A percentile compares a stretch with the other conserved stretches of the same genome.
Conservation (phyloP, 2,329 filamentous ascomycete species). For the Fusarium nodosum region DNA sequence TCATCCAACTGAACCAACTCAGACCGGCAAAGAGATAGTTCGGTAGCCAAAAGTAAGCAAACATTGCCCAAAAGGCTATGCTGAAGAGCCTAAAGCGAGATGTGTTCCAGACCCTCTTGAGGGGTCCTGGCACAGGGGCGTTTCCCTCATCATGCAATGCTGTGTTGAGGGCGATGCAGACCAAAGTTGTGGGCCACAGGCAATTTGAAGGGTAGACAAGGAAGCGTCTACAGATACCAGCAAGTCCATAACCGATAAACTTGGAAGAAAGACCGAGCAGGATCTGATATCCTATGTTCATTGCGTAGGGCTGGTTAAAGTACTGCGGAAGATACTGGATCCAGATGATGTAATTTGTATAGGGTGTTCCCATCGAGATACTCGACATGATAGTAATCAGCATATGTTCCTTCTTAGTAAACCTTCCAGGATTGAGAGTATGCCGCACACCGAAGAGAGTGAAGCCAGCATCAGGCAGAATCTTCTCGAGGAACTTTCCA, state of each 20-base stretch:
- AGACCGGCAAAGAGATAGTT: constrained; percentile 64
- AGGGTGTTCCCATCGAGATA: constrained; percentile 63
- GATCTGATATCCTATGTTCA: constrained; percentile 64
- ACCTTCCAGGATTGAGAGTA: constrained; percentile 67
- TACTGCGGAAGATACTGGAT: constrained; percentile 63
- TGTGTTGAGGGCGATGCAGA: constrained; percentile 64
- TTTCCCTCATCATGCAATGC: constrained; percentile 62
- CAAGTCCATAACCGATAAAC: constrained; percentile 69
- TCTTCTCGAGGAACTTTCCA: constrained; percentile 64
- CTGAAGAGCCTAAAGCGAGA: constrained; percentile 64
- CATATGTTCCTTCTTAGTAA: constrained; percentile 73
- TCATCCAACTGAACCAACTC: constrained; percentile 65
- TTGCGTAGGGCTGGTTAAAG: constrained; percentile 65
- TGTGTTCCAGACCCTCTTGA: constrained; percentile 56
- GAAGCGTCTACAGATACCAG: constrained; percentile 64
- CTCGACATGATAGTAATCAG: constrained; percentile 73
- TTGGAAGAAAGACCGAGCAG: constrained; percentile 65
- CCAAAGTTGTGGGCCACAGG: constrained; percentile 67
- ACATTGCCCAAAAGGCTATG: constrained; percentile 61
- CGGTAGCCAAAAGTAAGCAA: constrained; percentile 68
- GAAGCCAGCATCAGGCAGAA: constrained; percentile 65
- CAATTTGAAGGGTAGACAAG: constrained; percentile 66
- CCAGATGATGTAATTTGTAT: constrained; percentile 65
- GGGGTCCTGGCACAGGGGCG: constrained; percentile 44
- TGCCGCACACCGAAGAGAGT: constrained; percentile 62